phyloP scores from a whole-genome alignment of 148 eudicot species.

The Dysphania ambrosioides region DNA sequence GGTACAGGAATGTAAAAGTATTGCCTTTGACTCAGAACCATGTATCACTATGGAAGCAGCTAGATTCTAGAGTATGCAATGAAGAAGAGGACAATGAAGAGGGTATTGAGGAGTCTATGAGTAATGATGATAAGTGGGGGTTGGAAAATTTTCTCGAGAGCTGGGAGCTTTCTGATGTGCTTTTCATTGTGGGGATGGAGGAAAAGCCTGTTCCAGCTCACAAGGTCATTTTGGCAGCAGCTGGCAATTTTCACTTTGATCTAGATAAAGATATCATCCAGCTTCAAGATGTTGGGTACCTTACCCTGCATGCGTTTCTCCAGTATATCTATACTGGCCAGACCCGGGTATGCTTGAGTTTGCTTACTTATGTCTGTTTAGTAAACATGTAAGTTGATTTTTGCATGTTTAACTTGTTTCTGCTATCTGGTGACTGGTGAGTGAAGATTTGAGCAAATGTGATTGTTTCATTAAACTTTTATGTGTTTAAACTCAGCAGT shows the following conservation, averaged over 20 bases:
- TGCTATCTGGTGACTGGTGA: not conserved
- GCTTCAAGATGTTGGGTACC: constrained; percentile 52
- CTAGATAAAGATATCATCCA: constrained; percentile 47
- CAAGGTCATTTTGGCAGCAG: constrained; percentile 73
- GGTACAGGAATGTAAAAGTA: constrained; percentile 85
- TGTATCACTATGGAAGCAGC: constrained; percentile 82
- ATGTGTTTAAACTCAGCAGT: not conserved
- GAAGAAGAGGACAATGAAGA: constrained; percentile 51
- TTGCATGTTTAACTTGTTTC: not conserved
- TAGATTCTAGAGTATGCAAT: constrained; percentile 49
- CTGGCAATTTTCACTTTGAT: constrained; percentile 53
- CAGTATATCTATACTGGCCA: constrained; percentile 75
- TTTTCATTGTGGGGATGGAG: constrained; percentile 72
- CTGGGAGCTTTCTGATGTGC: constrained; percentile 83
- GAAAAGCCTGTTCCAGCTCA: constrained; percentile 81
- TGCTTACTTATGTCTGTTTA: not conserved
- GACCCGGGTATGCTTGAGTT: constrained; percentile 50
- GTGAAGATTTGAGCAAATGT: not conserved
- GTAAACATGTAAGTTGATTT: not conserved
- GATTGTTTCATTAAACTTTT: not conserved
- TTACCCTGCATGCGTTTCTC: constrained; percentile 60
- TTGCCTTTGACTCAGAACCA: constrained; percentile 77
- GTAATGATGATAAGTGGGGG: constrained; percentile 52
- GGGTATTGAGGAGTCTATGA: constrained; percentile 41
- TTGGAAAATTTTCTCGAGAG: constrained; percentile 76